Base-by-base conservation (phyloP, 2,329 filamentous ascomycete genomes). In the Botryotinia globosa region DNA sequence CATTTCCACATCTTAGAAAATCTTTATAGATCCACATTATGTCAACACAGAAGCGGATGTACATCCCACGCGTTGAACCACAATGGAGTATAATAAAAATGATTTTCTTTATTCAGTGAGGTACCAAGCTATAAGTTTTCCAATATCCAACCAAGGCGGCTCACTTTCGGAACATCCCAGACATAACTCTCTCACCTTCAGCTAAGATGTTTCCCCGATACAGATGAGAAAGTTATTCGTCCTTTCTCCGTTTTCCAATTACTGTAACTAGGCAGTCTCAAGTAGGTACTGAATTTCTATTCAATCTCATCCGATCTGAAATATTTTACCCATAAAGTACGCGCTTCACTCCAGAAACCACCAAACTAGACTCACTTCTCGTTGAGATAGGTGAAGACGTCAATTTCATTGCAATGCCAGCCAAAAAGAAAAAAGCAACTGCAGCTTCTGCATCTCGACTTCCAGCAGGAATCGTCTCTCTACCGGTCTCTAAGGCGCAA, bases 341-440 rank as follows among this genome's bases (percentile, higher is more conserved):
- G 44, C 12, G 14, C 1, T 6, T n/a, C 12, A 7, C 3, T 12
- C 0, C 5, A 7, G 25, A n/a, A 54, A 54, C 12, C 3, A n/a
- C 16, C 12, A 12, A n/a, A 29, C 4, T 29, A 3, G 12, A 29
- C 48, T 14, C 1, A n/a, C 1, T 7, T 7, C 4, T 7, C 14
- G 0, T n/a, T n/a, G 3, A 0, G 8, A 29, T 54, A 29, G 14
- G 32, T 20, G 1, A n/a, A 54, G 37, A 9, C 2, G 7, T 22
- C 9, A 54, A 12, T 16, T n/a, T 14, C 10, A 66, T 18, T 22
- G 45, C 16, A 29, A 56, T 54, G 61, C 8, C 48, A 18, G n/a
- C 45, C 12, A 71, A 48, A 20, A 71, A 71, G 37, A 65, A 71
- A 22, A 58, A 66, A 16, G 8, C 37, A n/a, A 44, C 10, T n/a